phyloP scores from a whole-genome alignment of 2,329 filamentous ascomycete species.

The Tolypocladium ovalisporum region DNA sequence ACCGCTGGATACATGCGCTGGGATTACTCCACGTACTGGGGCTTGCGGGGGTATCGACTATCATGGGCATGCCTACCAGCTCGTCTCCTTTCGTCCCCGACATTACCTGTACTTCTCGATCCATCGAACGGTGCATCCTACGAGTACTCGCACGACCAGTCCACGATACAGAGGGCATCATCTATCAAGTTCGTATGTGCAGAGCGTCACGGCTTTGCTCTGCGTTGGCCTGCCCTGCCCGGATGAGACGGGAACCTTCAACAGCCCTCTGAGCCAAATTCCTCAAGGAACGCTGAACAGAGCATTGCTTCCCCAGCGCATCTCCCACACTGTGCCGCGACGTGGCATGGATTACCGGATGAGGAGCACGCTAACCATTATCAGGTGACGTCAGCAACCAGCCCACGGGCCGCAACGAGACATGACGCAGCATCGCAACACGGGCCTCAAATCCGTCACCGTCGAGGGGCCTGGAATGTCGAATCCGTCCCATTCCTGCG shows the following conservation, averaged over 20 bases:
- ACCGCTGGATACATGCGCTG: neutral
- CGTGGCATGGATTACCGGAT: neutral
- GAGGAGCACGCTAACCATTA: neutral
- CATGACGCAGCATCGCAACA: neutral
- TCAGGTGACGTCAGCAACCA: neutral
- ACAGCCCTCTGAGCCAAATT: neutral
- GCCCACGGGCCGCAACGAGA: neutral
- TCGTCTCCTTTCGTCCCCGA: neutral
- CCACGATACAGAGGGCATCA: neutral
- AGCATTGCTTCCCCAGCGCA: neutral
- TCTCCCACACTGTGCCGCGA: neutral
- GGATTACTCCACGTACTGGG: neutral
- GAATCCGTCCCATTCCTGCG: neutral
- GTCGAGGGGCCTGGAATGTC: neutral
- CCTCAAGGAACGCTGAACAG: neutral
- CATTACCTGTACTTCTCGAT: neutral
- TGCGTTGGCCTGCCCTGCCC: no score
- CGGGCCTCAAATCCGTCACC: neutral
- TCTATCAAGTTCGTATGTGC: neutral
- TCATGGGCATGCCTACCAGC: neutral
- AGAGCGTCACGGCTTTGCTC: neutral
- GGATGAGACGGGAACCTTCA: neutral
- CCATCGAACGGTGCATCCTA: neutral
- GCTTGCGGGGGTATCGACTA: neutral
- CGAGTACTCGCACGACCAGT: neutral